These are phyloP conservation scores for Penicillium desertorum DNA, from an alignment of 495 filamentous ascomycete genomes.

Conservation along the genomic window DNA sequence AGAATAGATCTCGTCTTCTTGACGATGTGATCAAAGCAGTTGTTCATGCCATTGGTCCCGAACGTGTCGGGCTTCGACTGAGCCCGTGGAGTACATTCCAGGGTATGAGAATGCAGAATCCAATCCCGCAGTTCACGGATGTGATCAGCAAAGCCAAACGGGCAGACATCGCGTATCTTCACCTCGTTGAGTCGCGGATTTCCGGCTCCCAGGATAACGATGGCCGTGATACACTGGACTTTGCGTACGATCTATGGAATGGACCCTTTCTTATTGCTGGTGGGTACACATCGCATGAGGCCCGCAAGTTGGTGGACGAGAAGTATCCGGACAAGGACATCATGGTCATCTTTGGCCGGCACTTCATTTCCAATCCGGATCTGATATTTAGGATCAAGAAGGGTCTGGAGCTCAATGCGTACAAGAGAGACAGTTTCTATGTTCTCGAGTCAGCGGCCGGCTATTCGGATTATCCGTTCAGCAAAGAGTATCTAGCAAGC, in stretches of 20 bases:
- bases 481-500: slow-evolving; percentile 1
- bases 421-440: slow-evolving; percentile 19
- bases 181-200: slow-evolving; percentile 54
- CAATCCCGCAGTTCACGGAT: slow-evolving; percentile 58
- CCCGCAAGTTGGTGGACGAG: slow-evolving; percentile 46
- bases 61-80: slow-evolving; percentile 57
- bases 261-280: slow-evolving; percentile 56
- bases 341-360: slow-evolving; percentile 55
- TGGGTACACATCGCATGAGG: slow-evolving; percentile 48
- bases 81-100: slow-evolving; percentile 63
- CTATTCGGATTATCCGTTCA: slow-evolving; percentile 20
- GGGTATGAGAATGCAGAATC: slow-evolving; percentile 62
- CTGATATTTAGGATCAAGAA: slow-evolving; percentile 56
- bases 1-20: slow-evolving; percentile 61
- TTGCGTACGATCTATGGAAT: slow-evolving; percentile 14
- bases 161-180: slow-evolving; percentile 57
- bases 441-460: slow-evolving; percentile 1
- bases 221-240: not conserved
- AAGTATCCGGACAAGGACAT: slow-evolving; percentile 50
- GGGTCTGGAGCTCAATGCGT: slow-evolving; percentile 30
- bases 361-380: slow-evolving; percentile 68
- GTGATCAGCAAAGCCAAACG: not conserved
- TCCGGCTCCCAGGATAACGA: not conserved
- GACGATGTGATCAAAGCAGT: slow-evolving; percentile 61
- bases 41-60: slow-evolving; percentile 57